Conservation (phyloP, 2,329 filamentous ascomycete species). For the Zelopaecilomyces penicillatus region DNA sequence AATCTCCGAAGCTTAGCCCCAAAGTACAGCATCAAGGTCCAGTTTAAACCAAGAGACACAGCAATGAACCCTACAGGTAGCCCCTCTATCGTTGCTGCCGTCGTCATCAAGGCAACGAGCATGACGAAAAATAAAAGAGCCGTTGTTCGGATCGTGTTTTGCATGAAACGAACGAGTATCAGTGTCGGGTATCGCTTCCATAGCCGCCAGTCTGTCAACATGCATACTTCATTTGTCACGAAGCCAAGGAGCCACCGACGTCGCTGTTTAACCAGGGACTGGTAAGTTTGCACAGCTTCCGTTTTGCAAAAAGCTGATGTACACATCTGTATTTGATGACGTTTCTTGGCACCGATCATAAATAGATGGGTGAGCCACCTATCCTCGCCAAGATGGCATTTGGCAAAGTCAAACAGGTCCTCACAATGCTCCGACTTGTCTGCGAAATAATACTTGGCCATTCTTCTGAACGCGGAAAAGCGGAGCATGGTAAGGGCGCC, state of each 20-base stretch:
- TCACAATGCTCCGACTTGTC: slow-evolving; percentile 94
- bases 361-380: slow-evolving; percentile 96
- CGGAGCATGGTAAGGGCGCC: slow-evolving; percentile 92
- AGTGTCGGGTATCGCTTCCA: slow-evolving; percentile 89
- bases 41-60: slow-evolving; percentile 87
- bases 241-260: slow-evolving; percentile 95
- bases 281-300: slow-evolving; percentile 84
- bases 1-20: slow-evolving; percentile 76
- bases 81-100: slow-evolving; percentile 66
- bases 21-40: slow-evolving; percentile 94
- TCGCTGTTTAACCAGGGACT: slow-evolving; percentile 83
- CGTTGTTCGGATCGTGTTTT: slow-evolving; percentile 93
- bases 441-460: slow-evolving; percentile 98
- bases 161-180: slow-evolving; percentile 80
- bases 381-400: slow-evolving; percentile 91
- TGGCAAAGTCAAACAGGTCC: slow-evolving; percentile 93
- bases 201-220: slow-evolving; percentile 88
- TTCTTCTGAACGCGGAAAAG: slow-evolving; percentile 90
- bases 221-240: slow-evolving; percentile 96
- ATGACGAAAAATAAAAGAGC: slow-evolving; percentile 92
- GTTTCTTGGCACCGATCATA: slow-evolving; percentile 92
- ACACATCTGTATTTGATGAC: slow-evolving; percentile 96
- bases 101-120: slow-evolving; percentile 77
- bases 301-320: slow-evolving; percentile 98
- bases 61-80: slow-evolving; percentile 90